Base-by-base conservation (phyloP, 2,329 filamentous ascomycete species). In the Alternaria alternata region DNA sequence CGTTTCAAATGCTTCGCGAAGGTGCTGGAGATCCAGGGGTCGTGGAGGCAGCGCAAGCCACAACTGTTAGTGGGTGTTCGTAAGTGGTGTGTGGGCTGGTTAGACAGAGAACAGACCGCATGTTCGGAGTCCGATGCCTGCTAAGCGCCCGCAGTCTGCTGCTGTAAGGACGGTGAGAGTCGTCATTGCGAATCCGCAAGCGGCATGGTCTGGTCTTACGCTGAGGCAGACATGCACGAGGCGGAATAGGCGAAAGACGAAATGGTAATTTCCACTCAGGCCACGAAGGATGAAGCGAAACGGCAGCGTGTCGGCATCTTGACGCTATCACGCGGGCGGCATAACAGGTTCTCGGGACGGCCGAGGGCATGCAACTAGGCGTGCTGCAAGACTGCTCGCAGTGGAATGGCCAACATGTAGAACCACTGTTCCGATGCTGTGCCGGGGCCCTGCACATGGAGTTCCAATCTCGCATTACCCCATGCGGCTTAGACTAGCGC, bases 51-150 rank as follows among this genome's bases (percentile, higher is more conserved):
- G 47, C 44, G 67, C 62, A 59, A 48, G 53, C 51, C 47, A 57
- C 46, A 47, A 49, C 54, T 54, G 44, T 57, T 57, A 56, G 61
- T 41, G 43, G 61, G 56, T 5, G 43, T 48, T 20, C 32, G 26
- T 48, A 39, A 64, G 47, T 51, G 62, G 46, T 52, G 38, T 41
- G 52, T 62, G 61, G 64, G 30, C 16, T 55, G 34, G 42, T 26
- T 20, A 24, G 38, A 47, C 42, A 44, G 24, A 48, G 53, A 52
- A 53, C 61, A 57, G 61, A 59, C 52, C 63, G 57, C 59, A 57
- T 49, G 48, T 67, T 73, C 71, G 71, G 70, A 70, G 59, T 71
- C 72, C 67, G 70, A 72, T 67, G 64, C 62, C 62, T 67, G 69
- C 69, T 68, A 70, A 63, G 67, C 63, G 62, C 66, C 57, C 56